phyloP scores from a whole-genome alignment of 1,284 basidiomycete species.

The Golubevia sp. region DNA sequence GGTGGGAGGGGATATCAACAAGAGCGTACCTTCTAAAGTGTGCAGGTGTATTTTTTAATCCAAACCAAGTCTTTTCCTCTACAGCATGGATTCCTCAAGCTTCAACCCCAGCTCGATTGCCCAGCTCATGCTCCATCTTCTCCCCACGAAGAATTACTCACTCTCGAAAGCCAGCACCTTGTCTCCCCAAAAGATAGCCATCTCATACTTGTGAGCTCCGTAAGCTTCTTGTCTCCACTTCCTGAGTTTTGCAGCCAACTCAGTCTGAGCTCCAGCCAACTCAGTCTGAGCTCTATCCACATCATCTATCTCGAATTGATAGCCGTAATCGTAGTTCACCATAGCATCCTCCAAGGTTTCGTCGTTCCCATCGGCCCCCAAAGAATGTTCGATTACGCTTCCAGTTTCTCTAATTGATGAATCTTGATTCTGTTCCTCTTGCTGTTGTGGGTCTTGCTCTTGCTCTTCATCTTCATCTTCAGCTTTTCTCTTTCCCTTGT shows the following conservation, averaged over 20 bases:
- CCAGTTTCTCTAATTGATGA: conserved; percentile 1
- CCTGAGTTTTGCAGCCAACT: conserved; percentile 5
- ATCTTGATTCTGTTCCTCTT: neutral
- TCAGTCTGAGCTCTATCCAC: neutral
- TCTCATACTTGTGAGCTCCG: conserved; percentile 57
- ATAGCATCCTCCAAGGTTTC: conserved; percentile 5
- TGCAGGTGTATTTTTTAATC: no score
- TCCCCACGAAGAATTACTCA: no score
- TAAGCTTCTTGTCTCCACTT: conserved; percentile 57
- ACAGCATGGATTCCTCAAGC: no score
- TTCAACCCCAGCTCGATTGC: no score
- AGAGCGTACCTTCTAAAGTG: no score
- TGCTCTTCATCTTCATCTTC: neutral
- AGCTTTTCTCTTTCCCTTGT: neutral
- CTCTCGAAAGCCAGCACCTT: conserved; percentile 48
- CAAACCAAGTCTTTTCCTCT: no score
- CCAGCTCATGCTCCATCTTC: no score
- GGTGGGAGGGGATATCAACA: no score
- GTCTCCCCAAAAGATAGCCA: conserved; percentile 59
- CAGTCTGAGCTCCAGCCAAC: neutral
- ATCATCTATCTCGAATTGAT: neutral
- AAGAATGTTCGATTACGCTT: conserved; percentile 13
- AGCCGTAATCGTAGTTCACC: neutral
- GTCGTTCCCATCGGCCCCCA: conserved; percentile 1
- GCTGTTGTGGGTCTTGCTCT: neutral